Percentiles rank a stretch among this genome's conserved stretches.
phyloP scores from a whole-genome alignment of 176 grass and related monocot genomes.

The Stipa capillata region DNA sequence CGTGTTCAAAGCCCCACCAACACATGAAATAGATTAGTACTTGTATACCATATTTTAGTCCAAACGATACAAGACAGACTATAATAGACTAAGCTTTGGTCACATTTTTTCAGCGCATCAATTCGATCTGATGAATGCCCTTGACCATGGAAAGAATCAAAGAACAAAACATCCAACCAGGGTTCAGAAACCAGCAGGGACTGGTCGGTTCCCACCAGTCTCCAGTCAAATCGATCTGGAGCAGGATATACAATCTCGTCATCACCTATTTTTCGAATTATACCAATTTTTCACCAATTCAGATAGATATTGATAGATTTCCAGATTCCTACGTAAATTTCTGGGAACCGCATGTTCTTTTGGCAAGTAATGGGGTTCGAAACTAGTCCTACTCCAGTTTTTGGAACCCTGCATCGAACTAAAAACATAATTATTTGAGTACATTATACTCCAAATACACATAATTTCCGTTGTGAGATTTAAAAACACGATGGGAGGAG shows the following conservation, averaged over 20 bases:
- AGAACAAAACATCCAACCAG: neutral
- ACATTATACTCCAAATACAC: too few relatives aligned
- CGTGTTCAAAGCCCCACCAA: too few relatives aligned
- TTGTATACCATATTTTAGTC: neutral
- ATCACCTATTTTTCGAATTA: neutral
- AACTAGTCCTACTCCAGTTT: neutral
- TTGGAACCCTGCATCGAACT: neutral
- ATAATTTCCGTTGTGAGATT: neutral
- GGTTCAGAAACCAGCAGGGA: neutral
- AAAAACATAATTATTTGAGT: neutral
- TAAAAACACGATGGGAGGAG: neutral
- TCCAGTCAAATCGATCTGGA: neutral
- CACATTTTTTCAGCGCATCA: neutral
- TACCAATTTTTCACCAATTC: neutral
- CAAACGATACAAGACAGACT: neutral
- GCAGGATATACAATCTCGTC: neutral
- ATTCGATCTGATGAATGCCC: neutral
- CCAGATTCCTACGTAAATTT: neutral
- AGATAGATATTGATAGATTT: too few relatives aligned
- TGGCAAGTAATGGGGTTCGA: too few relatives aligned
- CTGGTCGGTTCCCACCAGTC: neutral
- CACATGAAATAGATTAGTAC: neutral
- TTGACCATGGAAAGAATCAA: neutral
- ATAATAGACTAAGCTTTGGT: neutral
- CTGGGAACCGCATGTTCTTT: too few relatives aligned